Evolutionary conservation across 2,329 filamentous ascomycete species (phyloP), one percentile per base, ranked within the genome.

Genomic region (Talaromyces amestolkiae): DNA sequence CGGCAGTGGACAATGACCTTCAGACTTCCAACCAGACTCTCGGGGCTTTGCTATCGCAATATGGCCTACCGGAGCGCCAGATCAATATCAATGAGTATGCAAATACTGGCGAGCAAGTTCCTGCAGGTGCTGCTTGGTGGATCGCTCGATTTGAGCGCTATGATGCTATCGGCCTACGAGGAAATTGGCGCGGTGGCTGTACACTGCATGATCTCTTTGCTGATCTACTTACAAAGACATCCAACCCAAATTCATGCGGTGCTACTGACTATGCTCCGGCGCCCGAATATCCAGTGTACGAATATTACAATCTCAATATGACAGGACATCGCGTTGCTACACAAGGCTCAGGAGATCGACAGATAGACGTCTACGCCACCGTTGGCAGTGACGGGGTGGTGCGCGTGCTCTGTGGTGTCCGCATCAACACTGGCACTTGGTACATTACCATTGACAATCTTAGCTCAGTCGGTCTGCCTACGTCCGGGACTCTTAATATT

Each of bases 51-150:
- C 71, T 76, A 1, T 60, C 66, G 9, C 63, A 65, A 8, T 70
- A 79, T 65, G 70, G 67, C 10, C 72, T 80, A 0, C 75, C 78
- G 5, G 66, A 72, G 0, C 71, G 72, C 2, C 74, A 74, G 0
- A 73, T 83, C 43, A 81, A 83, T 66, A 77, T 84, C 69, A 84
- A 84, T 66, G 82, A 84, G 67, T 84, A 85, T 67, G 82, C 74
- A 4, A 72, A 69, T 1, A 73, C 69, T n/a, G 68, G 66, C 7
- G 78, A 84, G 67, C 79, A 84, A 61, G 72, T 77, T 11, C 78
- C 82, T 0, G 72, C 77, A 0, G 75, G 73, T 5, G 72, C 77
- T 1, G 81, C 77, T 0, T 84, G 77, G 74, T 84, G 78, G 73
- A 80, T 85, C 35, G 70, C 78, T 1, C 79, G 79, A 19, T 75